Base-by-base conservation (phyloP, 1,284 basidiomycete genomes). In the Porogramme epimiltina region DNA sequence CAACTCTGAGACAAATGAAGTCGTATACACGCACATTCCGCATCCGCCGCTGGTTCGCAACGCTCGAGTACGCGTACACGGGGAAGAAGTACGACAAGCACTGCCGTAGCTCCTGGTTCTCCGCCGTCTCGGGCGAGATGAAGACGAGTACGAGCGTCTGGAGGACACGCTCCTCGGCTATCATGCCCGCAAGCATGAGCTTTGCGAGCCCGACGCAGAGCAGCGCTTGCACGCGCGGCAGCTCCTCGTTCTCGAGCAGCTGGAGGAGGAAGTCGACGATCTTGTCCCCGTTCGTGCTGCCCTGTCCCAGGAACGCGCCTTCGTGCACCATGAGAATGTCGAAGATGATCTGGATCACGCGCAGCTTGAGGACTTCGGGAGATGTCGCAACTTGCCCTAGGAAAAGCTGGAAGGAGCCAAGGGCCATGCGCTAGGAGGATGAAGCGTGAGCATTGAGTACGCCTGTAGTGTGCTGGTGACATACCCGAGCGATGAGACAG, bases 61-160 rank as follows among this genome's bases (percentile, higher is more conserved):
- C 72, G 0, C 90, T 89, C 1, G 93, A 93, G 68, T 91, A 95
- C 69, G 92, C 93, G 68, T 93, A 98, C 0, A 95, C 87, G 0
- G 95, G 94, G 72, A 99, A 88, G 77, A 98, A 98, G 72, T 98
- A 98, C 18, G 93, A 89, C 23, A 99, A 75, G 67, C 95, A 98
- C 70, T 98, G 96, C 48, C 94, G 79, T 25, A 98, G 75, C 56
- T 93, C 84, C 63, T 91, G 89, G 65, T 98, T 98, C 36, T 87
- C 82, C 13, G 76, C 78, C 0, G 94, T 97, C 53, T 92, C 87
- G 1, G 93, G 92, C 0, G 91, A 92, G 60, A 98, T 84, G 71
- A 96, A 99, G 20, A 89, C 80, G 25, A 94, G 71, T 1, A 95
- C 81, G 2, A 98, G 80, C 50, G 84, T 86, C 59, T 84, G 82